A percentile compares a stretch with the other conserved stretches of the same genome.
Evolutionary conservation across 2,329 filamentous ascomycete species (phyloP).

Genomic region (Diplodia sapinea): DNA sequence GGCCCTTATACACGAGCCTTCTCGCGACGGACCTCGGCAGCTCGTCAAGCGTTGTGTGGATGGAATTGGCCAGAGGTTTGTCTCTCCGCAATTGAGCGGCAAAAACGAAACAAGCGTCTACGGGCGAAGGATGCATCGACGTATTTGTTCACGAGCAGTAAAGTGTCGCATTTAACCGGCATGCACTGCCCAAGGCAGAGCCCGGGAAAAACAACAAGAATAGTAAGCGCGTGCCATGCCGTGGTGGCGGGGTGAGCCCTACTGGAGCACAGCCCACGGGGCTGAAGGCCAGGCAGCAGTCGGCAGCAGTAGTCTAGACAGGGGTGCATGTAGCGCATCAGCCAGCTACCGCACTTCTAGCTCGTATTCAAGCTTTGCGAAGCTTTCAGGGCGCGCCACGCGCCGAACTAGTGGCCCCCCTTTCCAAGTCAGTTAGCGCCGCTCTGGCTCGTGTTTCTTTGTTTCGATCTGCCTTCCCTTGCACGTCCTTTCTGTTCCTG

Average conservation of each 20-base stretch:
- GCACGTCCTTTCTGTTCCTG: not conserved
- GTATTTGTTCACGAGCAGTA: no score
- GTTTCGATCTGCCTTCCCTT: not conserved
- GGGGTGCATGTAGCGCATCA: not conserved
- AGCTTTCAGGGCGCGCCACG: not conserved
- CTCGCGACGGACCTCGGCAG: no score
- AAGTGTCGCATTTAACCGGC: no score
- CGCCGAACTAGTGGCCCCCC: not conserved
- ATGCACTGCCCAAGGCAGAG: not conserved
- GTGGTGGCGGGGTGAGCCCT: not conserved
- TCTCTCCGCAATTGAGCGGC: no score
- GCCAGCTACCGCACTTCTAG: not conserved
- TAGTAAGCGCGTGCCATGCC: not conserved
- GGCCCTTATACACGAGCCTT: no score
- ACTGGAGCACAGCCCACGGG: not conserved
- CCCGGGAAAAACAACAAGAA: not conserved
- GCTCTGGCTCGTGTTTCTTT: not conserved
- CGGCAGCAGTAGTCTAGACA: not conserved
- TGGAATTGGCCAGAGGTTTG: no score
- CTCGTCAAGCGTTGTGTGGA: no score
- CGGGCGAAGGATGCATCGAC: no score
- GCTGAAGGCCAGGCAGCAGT: not conserved
- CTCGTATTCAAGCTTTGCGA: conserved; percentile 21
- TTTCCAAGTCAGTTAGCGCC: not conserved
- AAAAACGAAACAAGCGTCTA: no score